Base-by-base conservation (phyloP, 192 early-diverging fungal genomes). In the Thamnidium elegans region DNA sequence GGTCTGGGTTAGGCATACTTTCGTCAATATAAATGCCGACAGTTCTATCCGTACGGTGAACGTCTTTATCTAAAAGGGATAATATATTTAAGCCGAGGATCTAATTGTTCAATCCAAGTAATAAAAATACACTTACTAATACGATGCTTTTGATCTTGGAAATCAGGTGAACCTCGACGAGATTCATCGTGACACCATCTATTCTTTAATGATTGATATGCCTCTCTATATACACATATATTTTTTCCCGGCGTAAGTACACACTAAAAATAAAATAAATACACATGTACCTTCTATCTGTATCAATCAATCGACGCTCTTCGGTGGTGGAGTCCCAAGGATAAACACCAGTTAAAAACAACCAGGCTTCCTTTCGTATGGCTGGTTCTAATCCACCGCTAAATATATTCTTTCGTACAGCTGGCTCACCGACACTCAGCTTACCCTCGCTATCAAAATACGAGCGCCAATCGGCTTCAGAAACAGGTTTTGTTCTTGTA, bases 41-140 rank as follows among this genome's bases (percentile, higher is more conserved):
- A 0, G 83, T 91, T 21, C 95, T 75, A 74, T 99, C 97, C 3
- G 97, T 99, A 19, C 97, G 89, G 61, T 97, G 84, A 1, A 98
- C 96, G 68, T 99, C 97, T 77, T 98, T 99, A 44, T 98, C 94
- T 78, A 58, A 7, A 36, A 48, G 13, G 17, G 4, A 15, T 48
- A 48, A 13, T 43, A 3, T 36, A 9, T 42, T 20, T 58, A 19
- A 26, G 26, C 26, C 26, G 26, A 26, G 26, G 26, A 3, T 26
- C 39, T 62, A 46, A 3, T n/a, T 48, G 4, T 43, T 30, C 3
- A 36, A 23, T 4, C 31, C n/a, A n/a, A n/a, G n/a, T n/a, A n/a
- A n/a, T n/a, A n/a, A n/a, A n/a, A n/a, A 50, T 17, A 11, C 21
- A 23, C 21, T 55, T 66, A 79, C 78, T 69, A 36, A 85, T 92